Evolutionary conservation across 768 basidiomycete species (phyloP).

Genomic region (Trametes coccinea): DNA sequence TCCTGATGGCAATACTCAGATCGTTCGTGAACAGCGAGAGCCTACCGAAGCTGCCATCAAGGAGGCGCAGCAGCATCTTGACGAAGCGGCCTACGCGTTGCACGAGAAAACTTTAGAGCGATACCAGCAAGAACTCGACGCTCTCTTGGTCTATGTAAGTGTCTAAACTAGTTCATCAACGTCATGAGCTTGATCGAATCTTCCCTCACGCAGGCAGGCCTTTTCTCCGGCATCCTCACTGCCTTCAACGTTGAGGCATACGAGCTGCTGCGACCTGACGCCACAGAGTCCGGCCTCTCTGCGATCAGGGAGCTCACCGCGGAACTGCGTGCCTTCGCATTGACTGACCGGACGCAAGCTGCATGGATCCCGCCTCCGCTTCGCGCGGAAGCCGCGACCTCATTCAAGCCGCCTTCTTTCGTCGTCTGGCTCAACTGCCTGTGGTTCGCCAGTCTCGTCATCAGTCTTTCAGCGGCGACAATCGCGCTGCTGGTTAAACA

Average conservation of each 20-base stretch:
- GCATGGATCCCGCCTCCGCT: not conserved
- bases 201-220: slow-evolving; percentile 21
- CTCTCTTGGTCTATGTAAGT: no score
- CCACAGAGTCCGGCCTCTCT: not conserved
- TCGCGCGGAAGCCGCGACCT: not conserved
- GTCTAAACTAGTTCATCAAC: no score
- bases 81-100: no score
- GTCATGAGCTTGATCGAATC: no score
- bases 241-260: slow-evolving; percentile 26
- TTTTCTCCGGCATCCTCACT: slow-evolving; percentile 30
- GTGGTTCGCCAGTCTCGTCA: slow-evolving; percentile 28
- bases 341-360: not conserved
- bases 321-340: not conserved
- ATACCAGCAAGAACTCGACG: no score
- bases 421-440: slow-evolving; percentile 25
- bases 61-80: no score
- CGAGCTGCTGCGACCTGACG: slow-evolving; percentile 9
- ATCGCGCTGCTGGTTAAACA: slow-evolving; percentile 31
- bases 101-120: no score
- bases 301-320: slow-evolving; percentile 10
- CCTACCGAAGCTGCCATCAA: no score
- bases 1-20: no score
- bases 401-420: not conserved
- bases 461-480: slow-evolving; percentile 28
- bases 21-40: no score